Percentiles rank a stretch among this genome's conserved stretches.
These are phyloP conservation scores for Mucor piriformis DNA, from an alignment of 371 early-diverging fungal genomes.

Conservation along the genomic window DNA sequence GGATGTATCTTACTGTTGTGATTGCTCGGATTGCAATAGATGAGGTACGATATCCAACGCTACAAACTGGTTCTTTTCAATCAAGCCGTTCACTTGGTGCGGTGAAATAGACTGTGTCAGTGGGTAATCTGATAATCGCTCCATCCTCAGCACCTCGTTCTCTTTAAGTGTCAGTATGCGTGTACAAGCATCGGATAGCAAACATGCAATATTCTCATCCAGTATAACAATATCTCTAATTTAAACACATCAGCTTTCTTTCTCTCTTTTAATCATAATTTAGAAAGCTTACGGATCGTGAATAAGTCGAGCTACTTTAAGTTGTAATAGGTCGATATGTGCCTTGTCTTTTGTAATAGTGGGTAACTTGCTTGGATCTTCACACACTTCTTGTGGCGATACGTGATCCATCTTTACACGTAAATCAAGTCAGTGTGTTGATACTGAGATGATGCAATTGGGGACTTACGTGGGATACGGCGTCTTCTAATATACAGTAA, in stretches of 20 bases:
- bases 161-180: constrained; percentile 46
- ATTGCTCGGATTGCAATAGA: constrained; percentile 18
- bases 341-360: background rate
- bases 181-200: constrained; percentile 25
- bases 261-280: background rate
- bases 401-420: constrained; percentile 33
- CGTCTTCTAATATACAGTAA: constrained; percentile 39
- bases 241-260: background rate
- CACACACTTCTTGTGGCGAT: background rate
- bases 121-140: constrained; percentile 15
- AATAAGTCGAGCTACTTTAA: constrained; percentile 17
- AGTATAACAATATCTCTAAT: constrained; percentile 16
- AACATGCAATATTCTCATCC: constrained; percentile 2
- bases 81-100: constrained; percentile 25
- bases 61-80: constrained; percentile 43
- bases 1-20: background rate
- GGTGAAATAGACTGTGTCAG: constrained; percentile 18
- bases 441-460: too few species aligned
- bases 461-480: constrained; percentile 31
- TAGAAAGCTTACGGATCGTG: constrained; percentile 38
- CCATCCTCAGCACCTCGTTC: constrained; percentile 30
- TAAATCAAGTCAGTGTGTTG: too few species aligned
- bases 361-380: background rate
- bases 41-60: constrained; percentile 34
- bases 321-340: background rate